Percentiles rank a stretch among this genome's conserved stretches.
Evolutionary conservation across 2,329 filamentous ascomycete species (phyloP).

Genomic region (Podosphaera leucotricha): DNA sequence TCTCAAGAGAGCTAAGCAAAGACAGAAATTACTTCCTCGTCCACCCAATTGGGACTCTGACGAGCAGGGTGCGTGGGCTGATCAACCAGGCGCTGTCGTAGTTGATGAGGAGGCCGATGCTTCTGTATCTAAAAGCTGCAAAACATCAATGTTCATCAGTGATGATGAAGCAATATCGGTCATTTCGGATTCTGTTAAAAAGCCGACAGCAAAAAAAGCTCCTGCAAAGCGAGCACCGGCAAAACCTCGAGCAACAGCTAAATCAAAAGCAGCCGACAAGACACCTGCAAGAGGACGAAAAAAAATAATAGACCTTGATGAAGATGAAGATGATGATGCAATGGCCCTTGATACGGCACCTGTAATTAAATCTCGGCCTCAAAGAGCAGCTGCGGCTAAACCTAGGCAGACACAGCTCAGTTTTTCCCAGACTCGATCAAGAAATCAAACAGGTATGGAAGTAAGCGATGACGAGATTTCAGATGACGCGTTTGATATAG

Average conservation of each 20-base stretch:
- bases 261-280: constrained; percentile 17
- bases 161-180: constrained; percentile 29
- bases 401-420: constrained; percentile 25
- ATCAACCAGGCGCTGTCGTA: constrained; percentile 21
- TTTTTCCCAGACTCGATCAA: constrained; percentile 22
- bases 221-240: constrained; percentile 21
- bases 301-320: constrained; percentile 15
- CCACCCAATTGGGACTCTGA: constrained; percentile 78
- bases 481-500: constrained; percentile 20
- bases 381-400: constrained; percentile 13
- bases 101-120: constrained; percentile 17
- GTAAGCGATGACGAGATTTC: constrained; percentile 44
- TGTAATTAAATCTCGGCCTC: constrained; percentile 17
- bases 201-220: constrained; percentile 8
- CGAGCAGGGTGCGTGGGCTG: constrained; percentile 64
- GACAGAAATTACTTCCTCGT: constrained; percentile 42
- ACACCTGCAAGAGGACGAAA: constrained; percentile 20
- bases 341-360: constrained; percentile 27
- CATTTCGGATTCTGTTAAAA: constrained; percentile 12
- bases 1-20: constrained; percentile 25
- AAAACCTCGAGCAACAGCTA: constrained; percentile 19
- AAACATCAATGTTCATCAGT: constrained; percentile 24
- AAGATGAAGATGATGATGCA: constrained; percentile 26
- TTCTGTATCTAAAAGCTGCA: constrained; percentile 13
- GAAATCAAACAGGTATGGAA: constrained; percentile 21